Conservation (phyloP, 202 grass and related monocot genomes). For the Zoysia matrella region DNA sequence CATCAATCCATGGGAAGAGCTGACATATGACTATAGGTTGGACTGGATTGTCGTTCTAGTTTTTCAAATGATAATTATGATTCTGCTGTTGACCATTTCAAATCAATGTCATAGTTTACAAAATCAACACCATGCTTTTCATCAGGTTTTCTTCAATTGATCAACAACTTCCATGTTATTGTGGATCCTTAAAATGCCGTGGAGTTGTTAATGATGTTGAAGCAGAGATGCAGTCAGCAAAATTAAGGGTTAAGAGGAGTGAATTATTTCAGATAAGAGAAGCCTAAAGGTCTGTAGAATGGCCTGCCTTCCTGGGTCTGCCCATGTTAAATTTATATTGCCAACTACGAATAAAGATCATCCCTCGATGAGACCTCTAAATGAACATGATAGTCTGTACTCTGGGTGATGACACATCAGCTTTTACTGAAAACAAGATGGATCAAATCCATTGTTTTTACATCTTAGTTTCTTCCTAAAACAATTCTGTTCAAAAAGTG, state of each 20-base stretch:
- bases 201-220: conserved; percentile 97
- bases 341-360: background rate
- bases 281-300: conserved; percentile 49
- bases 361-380: background rate
- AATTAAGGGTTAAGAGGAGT: conserved; percentile 73
- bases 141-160: conserved; percentile 92
- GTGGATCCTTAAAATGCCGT: conserved; percentile 89
- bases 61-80: background rate
- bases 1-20: conserved; percentile 95
- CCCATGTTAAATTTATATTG: conserved; percentile 1
- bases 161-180: conserved; percentile 88
- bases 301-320: conserved; percentile 6
- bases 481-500: background rate
- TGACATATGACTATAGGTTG: conserved; percentile 98
- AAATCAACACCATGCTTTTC: conserved; percentile 46
- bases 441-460: background rate
- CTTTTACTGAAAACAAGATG: background rate
- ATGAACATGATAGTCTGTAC: conserved; percentile 9
- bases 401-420: background rate
- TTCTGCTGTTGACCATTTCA: background rate
- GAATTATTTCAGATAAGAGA: conserved; percentile 69
- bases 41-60: conserved; percentile 27
- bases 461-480: background rate
- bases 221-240: conserved; percentile 68
- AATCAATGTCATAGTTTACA: conserved; percentile 16